A percentile compares a stretch with the other conserved stretches of the same genome.
Evolutionary conservation across 2,329 filamentous ascomycete genomes (phyloP).

Genomic region (Claviceps fusiformis): DNA sequence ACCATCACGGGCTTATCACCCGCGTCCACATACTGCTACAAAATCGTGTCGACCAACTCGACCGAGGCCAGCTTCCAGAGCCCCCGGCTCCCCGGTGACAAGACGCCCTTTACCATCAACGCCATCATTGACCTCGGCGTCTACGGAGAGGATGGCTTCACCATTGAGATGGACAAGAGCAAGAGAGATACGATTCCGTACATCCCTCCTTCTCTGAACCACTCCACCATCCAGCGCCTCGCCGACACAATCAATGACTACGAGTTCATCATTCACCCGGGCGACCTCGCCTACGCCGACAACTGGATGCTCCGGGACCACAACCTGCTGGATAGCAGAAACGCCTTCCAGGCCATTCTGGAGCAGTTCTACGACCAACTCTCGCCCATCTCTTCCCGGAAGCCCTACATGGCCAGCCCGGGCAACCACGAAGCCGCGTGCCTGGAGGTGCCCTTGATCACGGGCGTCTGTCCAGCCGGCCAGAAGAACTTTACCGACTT

Average conservation of each 20-base stretch:
- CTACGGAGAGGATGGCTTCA: conserved; percentile 21
- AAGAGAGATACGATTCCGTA: conserved; percentile 35
- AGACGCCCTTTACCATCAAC: conserved; percentile 37
- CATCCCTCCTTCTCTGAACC: conserved; percentile 38
- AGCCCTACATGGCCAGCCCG: conserved; percentile 30
- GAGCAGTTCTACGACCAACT: conserved; percentile 36
- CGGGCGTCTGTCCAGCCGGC: conserved; percentile 30
- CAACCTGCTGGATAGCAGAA: conserved; percentile 32
- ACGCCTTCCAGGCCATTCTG: conserved; percentile 42
- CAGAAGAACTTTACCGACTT: conserved; percentile 50
- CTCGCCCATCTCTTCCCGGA: conserved; percentile 32
- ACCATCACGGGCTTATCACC: conserved; percentile 30
- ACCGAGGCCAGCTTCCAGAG: conserved; percentile 39
- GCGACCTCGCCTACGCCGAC: conserved; percentile 45
- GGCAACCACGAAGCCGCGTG: conserved; percentile 47
- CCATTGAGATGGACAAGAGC: conserved; percentile 23
- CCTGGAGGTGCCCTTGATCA: conserved; percentile 25
- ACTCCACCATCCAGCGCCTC: conserved; percentile 43
- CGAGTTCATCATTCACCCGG: conserved; percentile 39
- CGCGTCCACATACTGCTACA: conserved; percentile 46
- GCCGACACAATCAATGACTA: conserved; percentile 38
- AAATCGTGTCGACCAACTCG: conserved; percentile 43
- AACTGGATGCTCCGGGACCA: conserved; percentile 36
- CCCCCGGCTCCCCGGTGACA: conserved; percentile 38
- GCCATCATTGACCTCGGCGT: conserved; percentile 37